A percentile compares a stretch with the other conserved stretches of the same genome.
Conservation (phyloP, 1,139 yeast species). For the Magnusiomyces tetraspermus region DNA sequence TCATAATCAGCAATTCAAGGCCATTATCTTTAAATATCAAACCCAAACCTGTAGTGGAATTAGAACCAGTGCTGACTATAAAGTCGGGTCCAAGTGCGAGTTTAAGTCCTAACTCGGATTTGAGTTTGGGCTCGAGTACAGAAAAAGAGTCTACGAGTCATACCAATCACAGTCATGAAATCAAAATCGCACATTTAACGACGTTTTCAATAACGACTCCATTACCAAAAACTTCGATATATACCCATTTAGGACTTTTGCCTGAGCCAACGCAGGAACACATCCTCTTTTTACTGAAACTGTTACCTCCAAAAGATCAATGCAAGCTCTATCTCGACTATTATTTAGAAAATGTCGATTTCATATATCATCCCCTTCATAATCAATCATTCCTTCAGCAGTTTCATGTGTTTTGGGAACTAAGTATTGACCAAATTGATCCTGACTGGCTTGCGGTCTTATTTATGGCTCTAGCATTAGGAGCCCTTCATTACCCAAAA, state of each 20-base stretch:
- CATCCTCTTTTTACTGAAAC: constrained; percentile 5
- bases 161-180: no score
- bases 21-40: neutral
- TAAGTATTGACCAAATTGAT: constrained; percentile 14
- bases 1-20: neutral
- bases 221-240: neutral
- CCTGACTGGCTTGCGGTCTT: constrained; percentile 26
- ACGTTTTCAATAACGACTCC: neutral
- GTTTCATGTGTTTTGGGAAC: constrained; percentile 20
- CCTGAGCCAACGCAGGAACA: neutral
- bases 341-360: constrained; percentile 26
- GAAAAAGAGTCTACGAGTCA: no score
- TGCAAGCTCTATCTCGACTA: constrained; percentile 19
- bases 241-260: neutral
- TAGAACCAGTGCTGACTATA: neutral
- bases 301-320: constrained; percentile 7
- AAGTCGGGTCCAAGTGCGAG: no score
- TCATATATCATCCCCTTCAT: constrained; percentile 28
- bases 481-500: constrained; percentile 27
- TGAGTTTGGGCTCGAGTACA: no score
- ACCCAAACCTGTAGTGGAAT: neutral
- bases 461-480: constrained; percentile 26
- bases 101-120: no score
- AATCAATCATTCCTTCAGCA: constrained; percentile 24
- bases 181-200: neutral